phyloP scores from a whole-genome alignment of 1,284 basidiomycete species.

The Paramarasmius palmivorus region DNA sequence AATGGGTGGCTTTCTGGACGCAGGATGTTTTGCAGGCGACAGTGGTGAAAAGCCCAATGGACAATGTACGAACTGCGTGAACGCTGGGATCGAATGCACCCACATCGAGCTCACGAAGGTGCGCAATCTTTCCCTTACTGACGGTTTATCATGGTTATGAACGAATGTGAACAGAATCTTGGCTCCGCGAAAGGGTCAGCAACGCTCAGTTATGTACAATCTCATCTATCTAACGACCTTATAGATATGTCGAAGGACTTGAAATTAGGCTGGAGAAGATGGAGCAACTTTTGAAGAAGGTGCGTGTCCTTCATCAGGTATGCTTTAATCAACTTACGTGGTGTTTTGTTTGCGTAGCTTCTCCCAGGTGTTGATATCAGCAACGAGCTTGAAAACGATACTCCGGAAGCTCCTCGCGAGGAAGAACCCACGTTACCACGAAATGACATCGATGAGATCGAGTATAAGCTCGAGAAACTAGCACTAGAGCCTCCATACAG shows the following conservation, averaged over 20 bases:
- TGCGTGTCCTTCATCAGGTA: conserved; percentile 29
- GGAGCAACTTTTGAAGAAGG: conserved; percentile 65
- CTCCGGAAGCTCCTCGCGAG: conserved; percentile 19
- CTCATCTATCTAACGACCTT: neutral
- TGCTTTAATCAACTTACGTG: neutral
- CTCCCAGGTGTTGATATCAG: conserved; percentile 37
- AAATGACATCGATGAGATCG: conserved; percentile 26
- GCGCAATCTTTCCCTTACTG: conserved; percentile 5
- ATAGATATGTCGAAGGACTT: conserved; percentile 70
- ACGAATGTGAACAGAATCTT: conserved; percentile 27
- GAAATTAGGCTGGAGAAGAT: conserved; percentile 72
- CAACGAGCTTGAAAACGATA: conserved; percentile 30
- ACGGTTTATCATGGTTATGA: conserved; percentile 1
- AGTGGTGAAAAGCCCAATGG: conserved; percentile 41
- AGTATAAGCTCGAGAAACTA: conserved; percentile 29
- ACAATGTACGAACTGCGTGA: conserved; percentile 38
- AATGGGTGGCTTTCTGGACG: neutral
- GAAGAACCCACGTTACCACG: conserved; percentile 24
- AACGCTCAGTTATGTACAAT: neutral
- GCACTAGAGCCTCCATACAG: conserved; percentile 33
- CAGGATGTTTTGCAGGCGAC: conserved; percentile 30
- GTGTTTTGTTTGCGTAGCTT: conserved; percentile 22
- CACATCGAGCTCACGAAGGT: conserved; percentile 44
- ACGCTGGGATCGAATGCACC: conserved; percentile 38
- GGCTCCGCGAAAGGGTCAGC: conserved; percentile 39